Evolutionary conservation across 1,139 yeast species (phyloP), one percentile per base, ranked within the genome.

Genomic region (Geotrichum klebahnii): DNA sequence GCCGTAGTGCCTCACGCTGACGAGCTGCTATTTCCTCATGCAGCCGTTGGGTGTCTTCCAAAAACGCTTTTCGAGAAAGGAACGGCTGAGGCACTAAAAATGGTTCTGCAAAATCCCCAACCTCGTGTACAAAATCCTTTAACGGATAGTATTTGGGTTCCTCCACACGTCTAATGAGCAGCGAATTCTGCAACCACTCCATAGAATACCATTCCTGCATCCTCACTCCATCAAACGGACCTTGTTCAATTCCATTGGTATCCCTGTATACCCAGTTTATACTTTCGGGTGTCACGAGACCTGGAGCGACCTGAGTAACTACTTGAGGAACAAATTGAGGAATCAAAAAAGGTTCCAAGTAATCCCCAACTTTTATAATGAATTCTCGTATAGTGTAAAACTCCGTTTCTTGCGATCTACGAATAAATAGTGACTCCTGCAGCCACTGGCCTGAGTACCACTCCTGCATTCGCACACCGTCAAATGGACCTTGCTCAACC

Each of bases 141-240:
- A 70, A 57, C 4, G 66, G 54, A 29, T 60, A 57, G 50, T 59
- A 70, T 32, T 63, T 67, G 1, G 51, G 29, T 39, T 68, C 72
- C 41, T 68, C 71, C 2, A 59, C 59, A 37, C 90, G 75, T 54
- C 85, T 75, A 49, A 86, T 71, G 47, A 71, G 68, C 57, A 86
- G 69, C 51, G 77, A 80, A 14, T 72, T 72, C 46, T 70, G 71
- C 56, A 86, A 72, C 67, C 83, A 85, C 1, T 82, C 81, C 32
- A 76, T 78, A 3, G 76, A 65, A 53, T 77, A 77, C 96, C 96
- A 86, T 48, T 73, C 79, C 57, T 86, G 94, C 96, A 86, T 86
- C 70, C 77, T 68, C 24, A 71, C 68, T 1, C 92, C 89, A 47
- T 74, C 74, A 64, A 85, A 86, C 2, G 96, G 95, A 23, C 96